Evolutionary conservation across 805 yeast species (phyloP).

Genomic region (Pichia rugopelliculosa): DNA sequence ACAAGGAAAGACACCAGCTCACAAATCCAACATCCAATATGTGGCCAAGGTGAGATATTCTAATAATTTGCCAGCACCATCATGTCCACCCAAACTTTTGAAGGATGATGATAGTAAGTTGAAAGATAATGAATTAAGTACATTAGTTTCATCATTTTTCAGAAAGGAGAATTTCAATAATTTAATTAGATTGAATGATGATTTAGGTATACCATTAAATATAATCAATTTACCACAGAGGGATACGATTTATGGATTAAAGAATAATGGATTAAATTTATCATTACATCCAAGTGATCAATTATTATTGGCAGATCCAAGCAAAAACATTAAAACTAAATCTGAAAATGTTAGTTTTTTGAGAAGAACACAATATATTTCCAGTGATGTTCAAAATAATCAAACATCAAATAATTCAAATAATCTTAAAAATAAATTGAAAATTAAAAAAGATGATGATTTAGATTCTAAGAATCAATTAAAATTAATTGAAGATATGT

Average conservation of each 20-base stretch:
- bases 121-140: constrained; percentile 39
- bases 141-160: constrained; percentile 61
- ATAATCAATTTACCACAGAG: constrained; percentile 55
- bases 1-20: neutral
- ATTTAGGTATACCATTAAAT: constrained; percentile 72
- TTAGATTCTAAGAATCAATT: constrained; percentile 59
- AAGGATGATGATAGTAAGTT: constrained; percentile 29
- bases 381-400: constrained; percentile 39
- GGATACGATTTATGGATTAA: constrained; percentile 17
- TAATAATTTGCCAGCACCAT: constrained; percentile 89
- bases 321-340: constrained; percentile 36
- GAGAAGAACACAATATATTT: constrained; percentile 89
- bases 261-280: constrained; percentile 13
- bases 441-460: constrained; percentile 27
- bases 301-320: constrained; percentile 73
- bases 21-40: constrained; percentile 28
- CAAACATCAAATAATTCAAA: constrained; percentile 15
- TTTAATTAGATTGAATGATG: constrained; percentile 50
- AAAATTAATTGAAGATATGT: constrained; percentile 68
- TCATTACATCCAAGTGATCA: constrained; percentile 73
- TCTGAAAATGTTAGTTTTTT: constrained; percentile 45
- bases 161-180: constrained; percentile 66
- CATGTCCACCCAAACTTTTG: constrained; percentile 80
- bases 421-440: constrained; percentile 18
- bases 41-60: constrained; percentile 77